These are phyloP conservation scores for Phytophthora idaei DNA, from an alignment of 352 stramenopile genomes.

Conservation along the genomic window DNA sequence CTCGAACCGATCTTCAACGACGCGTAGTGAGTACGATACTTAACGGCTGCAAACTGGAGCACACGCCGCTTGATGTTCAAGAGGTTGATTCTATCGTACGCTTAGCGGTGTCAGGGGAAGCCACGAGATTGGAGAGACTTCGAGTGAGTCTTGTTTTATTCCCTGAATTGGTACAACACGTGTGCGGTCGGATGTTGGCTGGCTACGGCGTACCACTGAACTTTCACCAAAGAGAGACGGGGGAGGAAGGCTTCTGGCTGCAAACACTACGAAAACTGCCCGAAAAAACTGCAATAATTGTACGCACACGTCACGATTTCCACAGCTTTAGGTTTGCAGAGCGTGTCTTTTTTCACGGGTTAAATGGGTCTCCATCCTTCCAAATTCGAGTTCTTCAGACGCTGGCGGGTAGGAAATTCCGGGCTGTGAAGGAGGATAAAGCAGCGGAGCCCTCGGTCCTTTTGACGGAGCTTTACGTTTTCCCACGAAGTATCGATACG, in stretches of 20 bases:
- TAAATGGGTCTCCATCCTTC: conserved; percentile 9
- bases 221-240: conserved; percentile 11
- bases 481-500: conserved; percentile 12
- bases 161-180: conserved; percentile 21
- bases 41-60: conserved; percentile 16
- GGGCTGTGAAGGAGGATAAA: neutral
- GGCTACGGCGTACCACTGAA: conserved; percentile 25
- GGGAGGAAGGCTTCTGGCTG: conserved; percentile 32
- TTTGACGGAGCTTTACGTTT: conserved; percentile 20
- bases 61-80: neutral
- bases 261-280: conserved; percentile 20
- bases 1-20: conserved; percentile 21
- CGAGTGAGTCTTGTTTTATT: conserved; percentile 32
- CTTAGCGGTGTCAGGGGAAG: neutral
- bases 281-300: conserved; percentile 27
- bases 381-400: conserved; percentile 30
- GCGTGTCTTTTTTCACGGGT: conserved; percentile 38
- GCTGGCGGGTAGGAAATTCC: conserved; percentile 24
- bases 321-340: conserved; percentile 42
- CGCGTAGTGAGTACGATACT: conserved; percentile 20
- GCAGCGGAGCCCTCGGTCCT: neutral
- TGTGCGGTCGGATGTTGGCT: conserved; percentile 43
- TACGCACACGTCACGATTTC: conserved; percentile 30
- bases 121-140: conserved; percentile 30
- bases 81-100: conserved; percentile 7